A percentile compares a stretch with the other conserved stretches of the same genome.
Evolutionary conservation across 2,329 filamentous ascomycete genomes (phyloP).

Genomic region (Ophiosphaerella narmari): DNA sequence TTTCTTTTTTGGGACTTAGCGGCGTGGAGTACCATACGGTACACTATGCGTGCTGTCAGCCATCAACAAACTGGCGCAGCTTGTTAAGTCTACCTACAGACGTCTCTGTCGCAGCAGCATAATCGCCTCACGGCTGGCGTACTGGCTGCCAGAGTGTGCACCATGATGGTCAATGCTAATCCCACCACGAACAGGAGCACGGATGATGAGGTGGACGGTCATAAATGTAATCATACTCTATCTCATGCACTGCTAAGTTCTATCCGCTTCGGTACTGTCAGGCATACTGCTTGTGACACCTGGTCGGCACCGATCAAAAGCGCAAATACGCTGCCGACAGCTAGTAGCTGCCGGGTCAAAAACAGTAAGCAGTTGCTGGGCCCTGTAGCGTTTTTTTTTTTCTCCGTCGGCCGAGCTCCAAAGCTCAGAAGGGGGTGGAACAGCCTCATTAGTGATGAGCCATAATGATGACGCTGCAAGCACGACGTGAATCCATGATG

Average conservation of each 20-base stretch:
- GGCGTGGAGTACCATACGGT: slow-evolving; percentile 13
- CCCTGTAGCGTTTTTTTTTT: slow-evolving; percentile 4
- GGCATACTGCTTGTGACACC: slow-evolving; percentile 8
- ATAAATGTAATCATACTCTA: background rate
- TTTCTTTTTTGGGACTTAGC: slow-evolving; percentile 7
- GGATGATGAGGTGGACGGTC: background rate
- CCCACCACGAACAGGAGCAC: background rate
- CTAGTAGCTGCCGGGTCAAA: background rate
- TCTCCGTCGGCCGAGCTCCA: slow-evolving; percentile 31
- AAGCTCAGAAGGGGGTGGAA: slow-evolving; percentile 9
- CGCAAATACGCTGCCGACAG: slow-evolving; percentile 3
- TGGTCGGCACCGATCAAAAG: background rate
- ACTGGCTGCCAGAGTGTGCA: background rate
- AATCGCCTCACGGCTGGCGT: background rate
- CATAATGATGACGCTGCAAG: slow-evolving; percentile 23
- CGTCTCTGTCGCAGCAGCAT: slow-evolving; percentile 5
- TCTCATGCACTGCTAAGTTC: slow-evolving; percentile 6
- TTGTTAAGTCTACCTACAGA: slow-evolving; percentile 15
- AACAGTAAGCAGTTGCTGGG: slow-evolving; percentile 5
- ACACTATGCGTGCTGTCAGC: slow-evolving; percentile 18
- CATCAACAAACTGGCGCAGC: slow-evolving; percentile 18
- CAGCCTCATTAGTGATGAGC: slow-evolving; percentile 28
- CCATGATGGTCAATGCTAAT: background rate
- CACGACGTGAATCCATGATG: slow-evolving; percentile 4
- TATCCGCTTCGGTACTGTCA: slow-evolving; percentile 8